Percentiles rank a stretch among this genome's conserved stretches.
phyloP scores from a whole-genome alignment of 2,329 filamentous ascomycete genomes.

The Gremmenia infestans region DNA sequence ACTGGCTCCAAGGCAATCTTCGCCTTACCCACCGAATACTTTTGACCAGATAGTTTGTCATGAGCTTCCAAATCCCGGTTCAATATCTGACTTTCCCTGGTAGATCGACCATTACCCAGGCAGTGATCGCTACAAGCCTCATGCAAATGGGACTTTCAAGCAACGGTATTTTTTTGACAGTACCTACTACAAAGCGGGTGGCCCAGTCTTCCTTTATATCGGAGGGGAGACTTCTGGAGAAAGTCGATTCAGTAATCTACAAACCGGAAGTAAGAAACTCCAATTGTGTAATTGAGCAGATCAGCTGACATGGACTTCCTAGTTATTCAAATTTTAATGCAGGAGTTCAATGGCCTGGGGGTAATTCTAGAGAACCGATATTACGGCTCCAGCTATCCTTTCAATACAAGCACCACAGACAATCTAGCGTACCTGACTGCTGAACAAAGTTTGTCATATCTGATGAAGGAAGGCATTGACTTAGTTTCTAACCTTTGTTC shows the following conservation, averaged over 20 bases:
- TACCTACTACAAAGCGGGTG: constrained; percentile 49
- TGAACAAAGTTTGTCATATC: constrained; percentile 37
- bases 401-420: constrained; percentile 43
- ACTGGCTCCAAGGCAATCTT: constrained; percentile 1
- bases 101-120: constrained; percentile 44
- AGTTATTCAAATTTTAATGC: constrained; percentile 49
- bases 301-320: constrained; percentile 23
- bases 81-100: constrained; percentile 4
- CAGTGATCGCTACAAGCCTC: constrained; percentile 36
- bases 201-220: constrained; percentile 45
- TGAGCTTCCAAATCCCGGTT: neutral
- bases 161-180: constrained; percentile 51
- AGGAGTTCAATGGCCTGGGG: constrained; percentile 48
- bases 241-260: constrained; percentile 33
- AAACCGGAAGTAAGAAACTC: constrained; percentile 33
- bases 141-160: constrained; percentile 45
- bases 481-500: neutral
- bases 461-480: neutral
- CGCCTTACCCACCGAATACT: constrained; percentile 15
- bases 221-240: constrained; percentile 41
- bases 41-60: constrained; percentile 20
- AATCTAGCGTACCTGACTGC: constrained; percentile 45
- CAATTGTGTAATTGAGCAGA: constrained; percentile 27
- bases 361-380: constrained; percentile 50
- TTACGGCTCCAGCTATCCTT: constrained; percentile 46